phyloP scores from a whole-genome alignment of 345 rosid species.

The Eucalyptus polyanthemos region DNA sequence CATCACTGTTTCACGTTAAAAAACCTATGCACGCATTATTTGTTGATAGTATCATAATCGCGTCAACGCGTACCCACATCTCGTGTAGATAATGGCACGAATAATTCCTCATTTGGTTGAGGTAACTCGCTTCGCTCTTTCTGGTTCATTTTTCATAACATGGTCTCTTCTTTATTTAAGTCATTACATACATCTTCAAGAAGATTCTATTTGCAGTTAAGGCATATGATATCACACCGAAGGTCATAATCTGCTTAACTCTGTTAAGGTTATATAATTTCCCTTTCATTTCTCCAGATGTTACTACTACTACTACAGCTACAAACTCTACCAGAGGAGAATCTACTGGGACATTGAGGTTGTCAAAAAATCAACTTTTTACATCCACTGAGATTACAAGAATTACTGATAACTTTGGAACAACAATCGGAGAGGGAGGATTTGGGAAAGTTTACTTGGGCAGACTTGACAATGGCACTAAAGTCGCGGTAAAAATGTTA shows the following conservation, averaged over 20 bases:
- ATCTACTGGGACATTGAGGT: background rate
- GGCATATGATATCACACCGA: background rate
- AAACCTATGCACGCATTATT: background rate
- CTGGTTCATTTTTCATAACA: background rate
- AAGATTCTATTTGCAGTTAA: no score
- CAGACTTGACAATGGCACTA: no score
- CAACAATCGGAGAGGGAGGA: no score
- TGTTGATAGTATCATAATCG: background rate
- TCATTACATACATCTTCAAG: no score
- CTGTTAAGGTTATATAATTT: background rate
- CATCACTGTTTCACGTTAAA: background rate
- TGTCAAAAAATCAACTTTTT: background rate
- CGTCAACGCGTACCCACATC: background rate
- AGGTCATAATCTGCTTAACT: background rate
- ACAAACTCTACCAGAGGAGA: no score
- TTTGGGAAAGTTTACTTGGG: no score
- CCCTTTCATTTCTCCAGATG: background rate
- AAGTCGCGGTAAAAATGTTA: no score
- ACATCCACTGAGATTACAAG: background rate
- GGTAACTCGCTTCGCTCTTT: background rate
- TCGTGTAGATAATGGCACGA: background rate
- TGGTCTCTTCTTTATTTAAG: background rate
- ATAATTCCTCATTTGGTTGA: background rate
- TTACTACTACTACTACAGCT: background rate
- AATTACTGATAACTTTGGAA: slow-evolving; percentile 1